phyloP scores from a whole-genome alignment of 371 early-diverging fungal genomes.

The Mortierella sp. region DNA sequence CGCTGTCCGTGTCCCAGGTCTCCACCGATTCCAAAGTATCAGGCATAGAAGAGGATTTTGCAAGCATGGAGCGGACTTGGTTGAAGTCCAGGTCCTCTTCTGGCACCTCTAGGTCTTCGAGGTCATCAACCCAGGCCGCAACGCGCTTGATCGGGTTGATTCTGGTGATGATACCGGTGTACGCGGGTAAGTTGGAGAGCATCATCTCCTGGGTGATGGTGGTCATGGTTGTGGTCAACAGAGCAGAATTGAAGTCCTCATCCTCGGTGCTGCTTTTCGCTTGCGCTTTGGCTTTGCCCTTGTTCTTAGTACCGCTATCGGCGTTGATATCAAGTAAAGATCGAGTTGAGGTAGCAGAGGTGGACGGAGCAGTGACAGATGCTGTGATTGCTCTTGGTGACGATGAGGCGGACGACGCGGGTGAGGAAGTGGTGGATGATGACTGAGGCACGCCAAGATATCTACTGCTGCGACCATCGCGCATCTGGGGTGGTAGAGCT shows the following conservation, averaged over 20 bases:
- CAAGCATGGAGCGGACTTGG: constrained; percentile 37
- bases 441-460: not conserved
- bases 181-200: constrained; percentile 32
- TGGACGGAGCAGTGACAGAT: constrained; percentile 26
- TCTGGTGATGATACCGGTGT: constrained; percentile 45
- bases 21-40: constrained; percentile 36
- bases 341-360: constrained; percentile 13
- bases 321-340: not conserved
- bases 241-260: constrained; percentile 12
- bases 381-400: constrained; percentile 26
- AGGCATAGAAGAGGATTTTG: constrained; percentile 19
- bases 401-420: constrained; percentile 29
- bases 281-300: constrained; percentile 3
- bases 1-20: constrained; percentile 42
- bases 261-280: not conserved
- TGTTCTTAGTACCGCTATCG: not conserved
- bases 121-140: constrained; percentile 47
- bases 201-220: constrained; percentile 51
- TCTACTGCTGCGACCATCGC: too few relatives aligned
- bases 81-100: constrained; percentile 41
- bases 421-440: constrained; percentile 8
- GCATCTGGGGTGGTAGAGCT: too few relatives aligned
- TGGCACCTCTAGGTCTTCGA: constrained; percentile 44
- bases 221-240: constrained; percentile 27
- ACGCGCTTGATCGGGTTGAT: constrained; percentile 49